Conservation (phyloP, 345 rosid species). For the Populus simonii region DNA sequence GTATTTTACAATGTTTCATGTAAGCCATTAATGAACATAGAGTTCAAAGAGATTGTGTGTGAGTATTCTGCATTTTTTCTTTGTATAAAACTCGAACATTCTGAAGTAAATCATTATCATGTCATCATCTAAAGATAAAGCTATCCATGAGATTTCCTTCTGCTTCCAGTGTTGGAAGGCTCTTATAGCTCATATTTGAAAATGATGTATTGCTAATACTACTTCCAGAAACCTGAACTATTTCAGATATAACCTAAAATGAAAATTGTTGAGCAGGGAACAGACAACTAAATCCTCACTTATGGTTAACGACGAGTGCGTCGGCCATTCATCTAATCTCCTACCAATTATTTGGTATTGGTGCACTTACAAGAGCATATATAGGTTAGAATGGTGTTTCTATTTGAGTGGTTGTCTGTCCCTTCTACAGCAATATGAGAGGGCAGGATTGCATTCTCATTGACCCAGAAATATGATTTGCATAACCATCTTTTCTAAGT, state of each 20-base stretch:
- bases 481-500: conserved; percentile 5
- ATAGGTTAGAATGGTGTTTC: not conserved
- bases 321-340: not conserved
- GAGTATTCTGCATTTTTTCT: too few species aligned
- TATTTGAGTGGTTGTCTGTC: conserved; percentile 3
- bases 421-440: conserved; percentile 15
- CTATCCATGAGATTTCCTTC: not conserved
- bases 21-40: too few species aligned
- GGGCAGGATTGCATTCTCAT: not conserved
- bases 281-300: not conserved
- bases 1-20: too few species aligned
- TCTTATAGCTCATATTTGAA: not conserved
- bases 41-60: too few species aligned
- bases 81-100: too few species aligned
- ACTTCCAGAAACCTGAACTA: not conserved
- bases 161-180: not conserved
- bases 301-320: not conserved
- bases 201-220: not conserved
- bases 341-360: not conserved
- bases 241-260: not conserved
- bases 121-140: not conserved
- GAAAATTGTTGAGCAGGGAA: not conserved
- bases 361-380: not conserved
- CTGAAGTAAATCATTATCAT: too few species aligned
- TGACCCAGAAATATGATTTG: conserved; percentile 17